These are phyloP conservation scores for Saturnispora saitoi DNA, from an alignment of 805 yeast genomes.

Conservation along the genomic window DNA sequence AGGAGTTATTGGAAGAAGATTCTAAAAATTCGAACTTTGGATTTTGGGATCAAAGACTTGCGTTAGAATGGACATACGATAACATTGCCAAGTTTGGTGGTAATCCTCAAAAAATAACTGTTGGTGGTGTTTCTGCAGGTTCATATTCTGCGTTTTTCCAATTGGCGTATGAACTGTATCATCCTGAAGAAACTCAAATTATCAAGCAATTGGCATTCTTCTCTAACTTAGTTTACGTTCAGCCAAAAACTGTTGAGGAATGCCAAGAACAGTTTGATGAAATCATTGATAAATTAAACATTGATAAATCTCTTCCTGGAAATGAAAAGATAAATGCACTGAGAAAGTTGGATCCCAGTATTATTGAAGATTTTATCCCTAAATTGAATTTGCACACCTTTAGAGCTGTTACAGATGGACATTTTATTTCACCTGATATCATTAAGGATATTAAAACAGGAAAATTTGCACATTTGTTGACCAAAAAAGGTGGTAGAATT, in stretches of 20 bases:
- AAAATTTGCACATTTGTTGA: constrained; percentile 11
- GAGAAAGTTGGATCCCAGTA: constrained; percentile 11
- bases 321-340: constrained; percentile 10
- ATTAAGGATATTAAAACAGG: constrained; percentile 28
- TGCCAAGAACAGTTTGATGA: constrained; percentile 31
- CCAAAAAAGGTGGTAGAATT: constrained; percentile 6
- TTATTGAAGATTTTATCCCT: constrained; percentile 18
- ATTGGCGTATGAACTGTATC: constrained; percentile 34
- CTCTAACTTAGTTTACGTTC: constrained; percentile 31
- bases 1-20: constrained; percentile 31
- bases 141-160: constrained; percentile 35
- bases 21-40: constrained; percentile 29
- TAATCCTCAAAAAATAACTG: constrained; percentile 33
- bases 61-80: constrained; percentile 37
- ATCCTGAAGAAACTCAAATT: constrained; percentile 32
- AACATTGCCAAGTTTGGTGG: constrained; percentile 41
- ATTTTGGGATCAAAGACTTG: constrained; percentile 40
- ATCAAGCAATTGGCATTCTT: constrained; percentile 30
- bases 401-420: constrained; percentile 34
- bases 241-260: constrained; percentile 33
- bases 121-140: constrained; percentile 43
- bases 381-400: constrained; percentile 20
- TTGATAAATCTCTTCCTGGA: constrained; percentile 12
- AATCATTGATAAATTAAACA: constrained; percentile 21
- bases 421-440: constrained; percentile 28